Conservation (phyloP, 495 filamentous ascomycete species). For the Thermochaetoides thermophila region DNA sequence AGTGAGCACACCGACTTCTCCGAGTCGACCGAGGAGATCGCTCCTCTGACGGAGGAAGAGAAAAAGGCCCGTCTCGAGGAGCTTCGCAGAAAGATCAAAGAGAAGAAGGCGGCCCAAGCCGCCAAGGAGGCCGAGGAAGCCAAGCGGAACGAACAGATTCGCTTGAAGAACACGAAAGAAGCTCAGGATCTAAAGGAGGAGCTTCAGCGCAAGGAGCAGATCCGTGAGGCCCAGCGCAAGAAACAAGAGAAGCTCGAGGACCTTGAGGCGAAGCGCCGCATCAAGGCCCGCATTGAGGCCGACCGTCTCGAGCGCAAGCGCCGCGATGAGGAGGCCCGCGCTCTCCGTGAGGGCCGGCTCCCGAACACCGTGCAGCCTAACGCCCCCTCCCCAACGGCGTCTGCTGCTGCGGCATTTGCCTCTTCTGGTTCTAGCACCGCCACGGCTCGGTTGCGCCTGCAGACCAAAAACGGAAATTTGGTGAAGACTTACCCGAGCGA, state of each 20-base stretch:
- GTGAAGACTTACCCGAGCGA: slow-evolving; percentile 72
- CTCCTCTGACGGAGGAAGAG: slow-evolving; percentile 82
- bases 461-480: slow-evolving; percentile 56
- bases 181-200: slow-evolving; percentile 69
- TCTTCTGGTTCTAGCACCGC: slow-evolving; percentile 21
- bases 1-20: slow-evolving; percentile 81
- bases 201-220: slow-evolving; percentile 66
- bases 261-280: slow-evolving; percentile 69
- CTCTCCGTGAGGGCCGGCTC: slow-evolving; percentile 59
- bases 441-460: slow-evolving; percentile 69
- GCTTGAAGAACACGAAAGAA: slow-evolving; percentile 68
- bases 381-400: slow-evolving; percentile 19
- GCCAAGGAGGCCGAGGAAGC: slow-evolving; percentile 66
- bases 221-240: slow-evolving; percentile 79
- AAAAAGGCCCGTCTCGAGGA: slow-evolving; percentile 66
- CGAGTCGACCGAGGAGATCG: slow-evolving; percentile 82
- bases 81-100: slow-evolving; percentile 54
- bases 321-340: slow-evolving; percentile 72
- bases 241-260: slow-evolving; percentile 77
- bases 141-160: slow-evolving; percentile 91
- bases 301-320: slow-evolving; percentile 74
- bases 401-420: slow-evolving; percentile 19
- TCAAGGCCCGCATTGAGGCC: slow-evolving; percentile 82
- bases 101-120: slow-evolving; percentile 54
- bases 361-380: slow-evolving; percentile 32